Percentiles rank a stretch among this genome's conserved stretches.
Conservation (phyloP, 371 early-diverging fungal species). For the Zancudomyces culisetae region DNA sequence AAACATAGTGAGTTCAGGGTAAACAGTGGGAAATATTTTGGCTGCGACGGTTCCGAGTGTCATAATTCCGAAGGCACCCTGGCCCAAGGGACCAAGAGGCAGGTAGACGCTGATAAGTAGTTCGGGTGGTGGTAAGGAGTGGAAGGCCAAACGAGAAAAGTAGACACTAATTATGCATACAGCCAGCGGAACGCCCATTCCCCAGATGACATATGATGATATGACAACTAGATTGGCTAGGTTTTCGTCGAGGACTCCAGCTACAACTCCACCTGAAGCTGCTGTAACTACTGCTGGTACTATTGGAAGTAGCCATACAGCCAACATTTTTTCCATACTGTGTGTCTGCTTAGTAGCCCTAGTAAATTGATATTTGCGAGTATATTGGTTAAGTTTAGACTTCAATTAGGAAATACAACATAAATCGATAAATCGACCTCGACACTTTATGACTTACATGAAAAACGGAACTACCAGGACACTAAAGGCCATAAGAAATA, state of each 20-base stretch:
- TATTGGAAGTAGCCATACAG: conserved; percentile 27
- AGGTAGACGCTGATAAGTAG: conserved; percentile 26
- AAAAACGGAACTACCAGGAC: conserved; percentile 22
- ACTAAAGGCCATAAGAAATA: conserved; percentile 15
- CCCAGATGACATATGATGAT: conserved; percentile 26
- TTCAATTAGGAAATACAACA: neutral
- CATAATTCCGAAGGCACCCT: conserved; percentile 28
- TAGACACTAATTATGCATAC: conserved; percentile 25
- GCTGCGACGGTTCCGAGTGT: conserved; percentile 19
- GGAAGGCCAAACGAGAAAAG: conserved; percentile 20
- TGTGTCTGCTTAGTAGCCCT: conserved; percentile 22
- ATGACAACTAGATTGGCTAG: conserved; percentile 18
- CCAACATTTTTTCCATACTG: conserved; percentile 21
- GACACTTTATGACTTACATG: conserved; percentile 1
- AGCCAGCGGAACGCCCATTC: conserved; percentile 24
- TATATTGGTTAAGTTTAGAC: neutral
- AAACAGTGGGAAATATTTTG: conserved; percentile 11
- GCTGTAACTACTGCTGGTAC: conserved; percentile 28
- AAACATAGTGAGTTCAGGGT: conserved; percentile 12
- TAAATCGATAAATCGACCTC: neutral
- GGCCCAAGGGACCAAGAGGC: conserved; percentile 29
- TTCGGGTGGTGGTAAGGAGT: conserved; percentile 28
- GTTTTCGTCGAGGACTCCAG: conserved; percentile 10
- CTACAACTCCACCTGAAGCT: conserved; percentile 24
- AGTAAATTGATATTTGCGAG: neutral